A percentile compares a stretch with the other conserved stretches of the same genome.
Evolutionary conservation across 495 filamentous ascomycete genomes (phyloP).

Genomic region (Thermochaetoides thermophila): DNA sequence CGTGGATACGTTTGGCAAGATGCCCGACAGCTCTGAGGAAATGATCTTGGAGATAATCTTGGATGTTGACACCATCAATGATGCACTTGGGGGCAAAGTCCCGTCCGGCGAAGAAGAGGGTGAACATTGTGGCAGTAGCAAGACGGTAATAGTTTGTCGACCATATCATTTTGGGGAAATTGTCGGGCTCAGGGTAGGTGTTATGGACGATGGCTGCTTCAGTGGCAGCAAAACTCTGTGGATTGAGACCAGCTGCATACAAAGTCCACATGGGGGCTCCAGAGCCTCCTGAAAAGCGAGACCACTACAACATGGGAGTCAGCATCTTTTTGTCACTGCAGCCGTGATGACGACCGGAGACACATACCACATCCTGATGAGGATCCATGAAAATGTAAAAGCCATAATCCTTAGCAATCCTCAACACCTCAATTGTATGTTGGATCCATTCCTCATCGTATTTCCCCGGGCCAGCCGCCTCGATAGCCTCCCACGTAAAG

Average conservation of each 20-base stretch:
- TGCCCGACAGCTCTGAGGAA: slow-evolving; percentile 67
- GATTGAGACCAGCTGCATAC: slow-evolving; percentile 85
- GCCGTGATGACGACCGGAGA: too few relatives aligned
- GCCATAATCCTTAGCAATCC: slow-evolving; percentile 73
- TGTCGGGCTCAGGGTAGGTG: slow-evolving; percentile 69
- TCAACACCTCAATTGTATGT: slow-evolving; percentile 72
- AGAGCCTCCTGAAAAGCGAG: slow-evolving; percentile 81
- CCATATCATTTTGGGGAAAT: slow-evolving; percentile 98
- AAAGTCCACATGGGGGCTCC: slow-evolving; percentile 97
- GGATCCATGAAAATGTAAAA: slow-evolving; percentile 98
- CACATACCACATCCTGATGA: slow-evolving; percentile 81
- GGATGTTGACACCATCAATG: slow-evolving; percentile 88
- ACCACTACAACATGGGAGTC: slow-evolving; percentile 50
- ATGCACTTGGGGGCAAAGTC: slow-evolving; percentile 94
- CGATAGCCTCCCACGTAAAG: slow-evolving; percentile 99
- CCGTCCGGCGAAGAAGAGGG: slow-evolving; percentile 81
- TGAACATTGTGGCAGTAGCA: slow-evolving; percentile 82
- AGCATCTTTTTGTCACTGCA: too few relatives aligned
- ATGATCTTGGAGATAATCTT: slow-evolving; percentile 86
- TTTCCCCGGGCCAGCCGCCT: slow-evolving; percentile 78
- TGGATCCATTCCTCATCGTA: slow-evolving; percentile 93
- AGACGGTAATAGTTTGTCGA: slow-evolving; percentile 89
- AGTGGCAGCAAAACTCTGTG: slow-evolving; percentile 65
- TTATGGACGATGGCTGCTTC: slow-evolving; percentile 93
- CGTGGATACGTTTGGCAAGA: slow-evolving; percentile 69